These are phyloP conservation scores for Penicillium sp. DNA, from an alignment of 2,329 filamentous ascomycete genomes.

Conservation along the genomic window DNA sequence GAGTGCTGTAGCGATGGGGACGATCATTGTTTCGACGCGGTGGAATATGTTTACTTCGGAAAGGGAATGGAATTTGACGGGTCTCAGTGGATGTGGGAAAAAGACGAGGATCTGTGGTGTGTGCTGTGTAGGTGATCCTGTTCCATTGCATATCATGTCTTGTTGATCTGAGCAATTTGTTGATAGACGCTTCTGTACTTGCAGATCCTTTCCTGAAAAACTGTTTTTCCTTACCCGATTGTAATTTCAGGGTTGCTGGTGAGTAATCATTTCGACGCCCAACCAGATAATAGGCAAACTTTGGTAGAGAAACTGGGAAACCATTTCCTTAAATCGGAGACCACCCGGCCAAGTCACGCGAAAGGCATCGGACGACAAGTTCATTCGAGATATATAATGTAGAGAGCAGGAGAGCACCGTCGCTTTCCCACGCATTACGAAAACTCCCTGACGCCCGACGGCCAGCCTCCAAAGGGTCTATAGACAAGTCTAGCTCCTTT, in stretches of 20 bases:
- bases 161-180: neutral
- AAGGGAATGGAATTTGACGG: neutral
- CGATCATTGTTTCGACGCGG: neutral
- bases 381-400: conserved; percentile 4
- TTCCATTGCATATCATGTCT: neutral
- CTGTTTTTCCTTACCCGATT: neutral
- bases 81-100: neutral
- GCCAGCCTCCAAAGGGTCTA: neutral
- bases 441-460: neutral
- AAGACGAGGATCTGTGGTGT: neutral
- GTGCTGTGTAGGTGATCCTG: neutral
- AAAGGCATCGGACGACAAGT: neutral
- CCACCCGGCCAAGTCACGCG: neutral
- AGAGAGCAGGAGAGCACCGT: neutral
- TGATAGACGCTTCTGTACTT: no score
- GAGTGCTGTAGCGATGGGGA: neutral
- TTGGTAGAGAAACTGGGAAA: neutral
- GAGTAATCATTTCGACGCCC: no score
- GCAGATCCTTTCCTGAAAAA: neutral
- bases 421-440: neutral
- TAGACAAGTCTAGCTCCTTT: conserved; percentile 2
- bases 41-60: neutral
- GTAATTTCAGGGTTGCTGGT: no score
- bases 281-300: no score
- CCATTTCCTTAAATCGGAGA: neutral